These are phyloP conservation scores for Aspergillus tubingensis DNA, from an alignment of 2,329 filamentous ascomycete genomes.

Conservation along the genomic window DNA sequence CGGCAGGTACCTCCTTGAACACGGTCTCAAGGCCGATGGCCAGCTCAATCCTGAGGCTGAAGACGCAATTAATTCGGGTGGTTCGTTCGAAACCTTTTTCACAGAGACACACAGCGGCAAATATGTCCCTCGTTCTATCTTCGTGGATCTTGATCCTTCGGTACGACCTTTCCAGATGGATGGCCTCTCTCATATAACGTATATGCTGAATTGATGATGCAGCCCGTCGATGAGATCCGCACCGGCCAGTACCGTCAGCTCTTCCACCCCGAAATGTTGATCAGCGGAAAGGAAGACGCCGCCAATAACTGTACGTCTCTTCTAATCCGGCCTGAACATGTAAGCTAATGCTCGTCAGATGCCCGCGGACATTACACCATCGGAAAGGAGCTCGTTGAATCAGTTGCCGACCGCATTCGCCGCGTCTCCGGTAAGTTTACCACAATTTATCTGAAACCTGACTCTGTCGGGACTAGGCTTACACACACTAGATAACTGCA, in stretches of 20 bases:
- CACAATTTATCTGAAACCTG: not conserved
- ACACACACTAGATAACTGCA: conserved; percentile 60
- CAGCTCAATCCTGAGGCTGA: conserved; percentile 57
- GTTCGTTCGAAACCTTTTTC: conserved; percentile 68
- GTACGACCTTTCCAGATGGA: conserved; percentile 37
- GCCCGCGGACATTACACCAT: conserved; percentile 70
- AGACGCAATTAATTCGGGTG: conserved; percentile 54
- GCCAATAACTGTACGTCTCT: conserved; percentile 62
- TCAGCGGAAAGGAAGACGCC: conserved; percentile 69
- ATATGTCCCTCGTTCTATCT: conserved; percentile 69
- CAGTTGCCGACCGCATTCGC: conserved; percentile 65
- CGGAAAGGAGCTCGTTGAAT: conserved; percentile 67
- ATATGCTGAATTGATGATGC: conserved; percentile 17
- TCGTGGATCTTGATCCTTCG: conserved; percentile 66
- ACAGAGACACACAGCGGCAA: conserved; percentile 65
- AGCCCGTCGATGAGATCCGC: conserved; percentile 68
- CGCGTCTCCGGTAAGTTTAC: conserved; percentile 59
- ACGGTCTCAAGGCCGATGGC: conserved; percentile 64
- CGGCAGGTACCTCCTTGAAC: conserved; percentile 65
- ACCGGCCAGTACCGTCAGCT: conserved; percentile 63
- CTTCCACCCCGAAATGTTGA: conserved; percentile 67
- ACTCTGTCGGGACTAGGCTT: conserved; percentile 5
- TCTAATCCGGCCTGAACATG: not conserved
- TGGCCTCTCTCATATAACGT: too few relatives aligned
- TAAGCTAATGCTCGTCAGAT: conserved; percentile 45